These are phyloP conservation scores for Neodidymelliopsis sp. DNA, from an alignment of 2,329 filamentous ascomycete genomes.

Conservation along the genomic window DNA sequence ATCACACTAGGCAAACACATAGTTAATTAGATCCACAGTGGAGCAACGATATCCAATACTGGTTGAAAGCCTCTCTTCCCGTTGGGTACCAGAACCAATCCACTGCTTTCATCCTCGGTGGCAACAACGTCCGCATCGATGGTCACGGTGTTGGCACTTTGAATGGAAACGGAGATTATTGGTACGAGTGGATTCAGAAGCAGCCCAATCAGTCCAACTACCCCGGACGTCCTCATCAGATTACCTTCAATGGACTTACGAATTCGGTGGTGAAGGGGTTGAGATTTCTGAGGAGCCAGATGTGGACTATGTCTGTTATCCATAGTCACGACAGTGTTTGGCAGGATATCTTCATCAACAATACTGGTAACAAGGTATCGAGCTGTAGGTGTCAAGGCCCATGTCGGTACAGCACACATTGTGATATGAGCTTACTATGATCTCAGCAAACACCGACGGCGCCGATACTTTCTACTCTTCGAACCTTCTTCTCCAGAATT, in stretches of 20 bases:
- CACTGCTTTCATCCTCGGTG: slow-evolving; percentile 52
- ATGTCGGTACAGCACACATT: not conserved
- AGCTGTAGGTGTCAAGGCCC: slow-evolving; percentile 26
- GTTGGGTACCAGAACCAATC: slow-evolving; percentile 46
- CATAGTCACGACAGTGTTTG: slow-evolving; percentile 57
- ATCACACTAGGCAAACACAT: not conserved
- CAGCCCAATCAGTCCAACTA: slow-evolving; percentile 35
- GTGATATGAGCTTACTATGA: slow-evolving; percentile 9
- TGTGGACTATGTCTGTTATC: slow-evolving; percentile 66
- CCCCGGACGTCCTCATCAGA: slow-evolving; percentile 57
- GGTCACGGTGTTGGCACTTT: slow-evolving; percentile 62
- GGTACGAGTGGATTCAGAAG: slow-evolving; percentile 61
- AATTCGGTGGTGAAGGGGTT: slow-evolving; percentile 60
- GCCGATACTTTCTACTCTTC: slow-evolving; percentile 63
- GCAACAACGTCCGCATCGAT: slow-evolving; percentile 58
- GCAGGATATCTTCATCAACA: slow-evolving; percentile 63
- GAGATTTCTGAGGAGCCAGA: slow-evolving; percentile 64
- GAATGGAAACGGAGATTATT: slow-evolving; percentile 67
- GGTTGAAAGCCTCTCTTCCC: slow-evolving; percentile 37
- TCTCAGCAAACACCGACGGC: slow-evolving; percentile 52
- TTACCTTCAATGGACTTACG: slow-evolving; percentile 59
- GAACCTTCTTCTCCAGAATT: slow-evolving; percentile 54
- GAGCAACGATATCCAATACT: slow-evolving; percentile 37
- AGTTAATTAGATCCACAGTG: slow-evolving; percentile 20
- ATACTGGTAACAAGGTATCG: slow-evolving; percentile 33